phyloP scores from a whole-genome alignment of 2,329 filamentous ascomycete species.

The Microdochium bolleyi region DNA sequence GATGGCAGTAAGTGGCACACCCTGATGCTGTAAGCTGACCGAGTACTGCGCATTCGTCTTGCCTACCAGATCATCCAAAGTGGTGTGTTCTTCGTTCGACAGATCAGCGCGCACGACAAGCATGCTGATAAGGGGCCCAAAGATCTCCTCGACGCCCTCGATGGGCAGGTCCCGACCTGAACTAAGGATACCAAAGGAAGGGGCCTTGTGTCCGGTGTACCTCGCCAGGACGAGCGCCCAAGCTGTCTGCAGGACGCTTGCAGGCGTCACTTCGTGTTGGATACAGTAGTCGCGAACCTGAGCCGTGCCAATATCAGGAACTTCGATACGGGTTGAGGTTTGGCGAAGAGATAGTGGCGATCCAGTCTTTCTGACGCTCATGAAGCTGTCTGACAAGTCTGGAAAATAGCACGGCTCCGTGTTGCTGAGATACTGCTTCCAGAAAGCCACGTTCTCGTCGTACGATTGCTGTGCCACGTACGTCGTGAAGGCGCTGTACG shows the following conservation, averaged over 20 bases:
- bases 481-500: not conserved
- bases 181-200: not conserved
- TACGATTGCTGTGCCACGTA: not conserved
- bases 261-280: not conserved
- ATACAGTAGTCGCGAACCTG: not conserved
- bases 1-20: not conserved
- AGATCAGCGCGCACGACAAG: conserved; percentile 4
- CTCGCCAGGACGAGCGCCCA: not conserved
- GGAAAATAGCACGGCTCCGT: not conserved
- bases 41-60: conserved; percentile 4
- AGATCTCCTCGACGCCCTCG: not conserved
- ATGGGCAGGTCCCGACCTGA: not conserved
- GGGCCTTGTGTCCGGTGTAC: not conserved
- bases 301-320: not conserved
- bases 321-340: not conserved
- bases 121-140: not conserved
- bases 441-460: not conserved
- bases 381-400: not conserved
- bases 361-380: not conserved
- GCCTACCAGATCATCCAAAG: conserved; percentile 1
- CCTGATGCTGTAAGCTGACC: not conserved
- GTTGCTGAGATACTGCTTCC: not conserved
- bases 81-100: conserved; percentile 4
- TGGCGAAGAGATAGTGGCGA: not conserved
- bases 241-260: not conserved